These are phyloP conservation scores for Cystofilobasidium capitatum DNA, from an alignment of 768 basidiomycete species.

Conservation along the genomic window DNA sequence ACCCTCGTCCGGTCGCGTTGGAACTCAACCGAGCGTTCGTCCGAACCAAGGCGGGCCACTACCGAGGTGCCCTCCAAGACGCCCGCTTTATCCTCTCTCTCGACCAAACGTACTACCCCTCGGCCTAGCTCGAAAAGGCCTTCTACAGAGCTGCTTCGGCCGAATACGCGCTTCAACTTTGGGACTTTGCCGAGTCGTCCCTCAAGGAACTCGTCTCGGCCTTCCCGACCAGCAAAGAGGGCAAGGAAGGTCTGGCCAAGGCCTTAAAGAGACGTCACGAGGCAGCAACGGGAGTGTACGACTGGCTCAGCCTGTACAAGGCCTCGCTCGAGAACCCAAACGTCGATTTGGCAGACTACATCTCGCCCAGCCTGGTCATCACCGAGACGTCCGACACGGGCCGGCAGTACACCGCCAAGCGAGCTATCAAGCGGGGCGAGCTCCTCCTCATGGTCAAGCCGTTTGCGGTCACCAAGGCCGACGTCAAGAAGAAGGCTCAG, in stretches of 20 bases:
- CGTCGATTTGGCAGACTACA: too few relatives aligned
- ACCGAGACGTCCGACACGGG: too few relatives aligned
- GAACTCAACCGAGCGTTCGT: not conserved
- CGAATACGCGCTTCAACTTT: conserved; percentile 3
- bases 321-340: too few relatives aligned
- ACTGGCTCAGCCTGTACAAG: too few relatives aligned
- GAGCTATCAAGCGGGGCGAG: too few relatives aligned
- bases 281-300: not conserved
- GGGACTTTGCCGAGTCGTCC: not conserved
- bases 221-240: not conserved
- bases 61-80: not conserved
- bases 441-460: too few relatives aligned
- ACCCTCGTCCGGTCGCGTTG: not conserved
- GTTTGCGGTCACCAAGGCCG: too few relatives aligned
- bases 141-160: not conserved
- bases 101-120: not conserved
- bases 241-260: not conserved
- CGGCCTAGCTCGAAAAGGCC: not conserved
- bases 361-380: too few relatives aligned
- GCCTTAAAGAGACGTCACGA: not conserved
- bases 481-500: too few relatives aligned
- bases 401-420: too few relatives aligned
- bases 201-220: not conserved
- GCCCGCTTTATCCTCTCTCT: not conserved
- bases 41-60: not conserved